These are phyloP conservation scores for Starmerella floris DNA, from an alignment of 805 yeast species.

Conservation along the genomic window DNA sequence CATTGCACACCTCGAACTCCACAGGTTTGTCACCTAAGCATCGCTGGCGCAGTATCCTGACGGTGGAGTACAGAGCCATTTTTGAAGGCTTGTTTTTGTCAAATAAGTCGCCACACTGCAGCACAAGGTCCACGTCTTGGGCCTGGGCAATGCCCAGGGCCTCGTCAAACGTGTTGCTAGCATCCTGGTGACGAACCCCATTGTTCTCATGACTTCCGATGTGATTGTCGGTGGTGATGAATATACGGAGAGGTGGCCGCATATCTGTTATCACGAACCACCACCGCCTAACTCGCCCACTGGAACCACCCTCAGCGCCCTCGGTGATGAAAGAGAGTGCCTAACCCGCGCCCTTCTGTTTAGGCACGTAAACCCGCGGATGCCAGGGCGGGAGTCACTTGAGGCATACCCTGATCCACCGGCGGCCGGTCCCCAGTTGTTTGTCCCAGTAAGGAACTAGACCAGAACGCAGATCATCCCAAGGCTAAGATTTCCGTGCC, in stretches of 20 bases:
- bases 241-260: constrained; percentile 32
- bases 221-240: constrained; percentile 90
- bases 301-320: neutral
- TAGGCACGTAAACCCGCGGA: no score
- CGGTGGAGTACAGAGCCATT: constrained; percentile 71
- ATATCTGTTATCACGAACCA: no score
- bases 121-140: constrained; percentile 65
- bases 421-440: no score
- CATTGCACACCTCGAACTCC: constrained; percentile 69
- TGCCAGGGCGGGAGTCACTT: no score
- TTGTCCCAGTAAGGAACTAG: no score
- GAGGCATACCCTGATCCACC: no score
- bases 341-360: no score
- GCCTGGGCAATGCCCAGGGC: constrained; percentile 56
- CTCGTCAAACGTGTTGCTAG: constrained; percentile 79
- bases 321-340: neutral
- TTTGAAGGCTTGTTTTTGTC: constrained; percentile 82
- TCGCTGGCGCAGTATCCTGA: constrained; percentile 50
- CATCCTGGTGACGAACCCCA: constrained; percentile 79
- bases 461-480: no score
- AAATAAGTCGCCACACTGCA: constrained; percentile 89
- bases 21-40: constrained; percentile 84
- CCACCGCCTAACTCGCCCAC: no score
- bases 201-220: constrained; percentile 87
- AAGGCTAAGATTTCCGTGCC: no score